Base-by-base conservation (phyloP, 805 yeast genomes). In the Kluyveromyces nonfermentans region DNA sequence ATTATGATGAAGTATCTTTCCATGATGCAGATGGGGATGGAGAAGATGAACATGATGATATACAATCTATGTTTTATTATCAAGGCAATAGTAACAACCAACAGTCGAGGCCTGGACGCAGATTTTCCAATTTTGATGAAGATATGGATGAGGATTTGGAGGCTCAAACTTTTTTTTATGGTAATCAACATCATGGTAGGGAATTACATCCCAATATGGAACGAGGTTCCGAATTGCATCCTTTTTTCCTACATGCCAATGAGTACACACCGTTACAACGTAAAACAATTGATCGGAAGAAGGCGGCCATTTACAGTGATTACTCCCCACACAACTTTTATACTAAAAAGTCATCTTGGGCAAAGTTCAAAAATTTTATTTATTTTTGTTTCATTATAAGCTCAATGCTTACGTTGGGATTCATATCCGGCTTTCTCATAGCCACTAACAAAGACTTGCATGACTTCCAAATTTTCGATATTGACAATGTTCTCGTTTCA, bases 361-460 rank as follows among this genome's bases (percentile, higher is more conserved):
- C 60, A 15, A 57, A 53, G 17, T 42, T 69, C n/a, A 63, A 60
- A 35, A 62, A 60, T 39, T 60, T 62, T 33, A 42, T 69, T 22
- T 66, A 65, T 44, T 57, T 67, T 37, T 53, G 64, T 5, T 52
- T 64, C 12, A 53, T 66, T 21, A 64, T 67, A 10, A 50, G 76
- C 14, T 59, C 73, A 12, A 68, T 86, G n/a, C 62, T 85, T 9
- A 67, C 79, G 1, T 60, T 83, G 25, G 96, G 96, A 1, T 87
- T 90, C 55, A 68, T 84, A 5, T 70, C 82, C 55, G 97, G 97
- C 0, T 85, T 89, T 56, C 65, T 88, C 2, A 66, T 89, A 35
- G 96, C 96, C 0, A 80, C 95, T 1, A 81, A 87, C 16, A 87
- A 86, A 52, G 96, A 90, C 45, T 67, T 90, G 43, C 78, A 82